Percentiles rank a stretch among this genome's conserved stretches.
Evolutionary conservation across 768 basidiomycete genomes (phyloP).

Genomic region (Cantharellus anzutake): DNA sequence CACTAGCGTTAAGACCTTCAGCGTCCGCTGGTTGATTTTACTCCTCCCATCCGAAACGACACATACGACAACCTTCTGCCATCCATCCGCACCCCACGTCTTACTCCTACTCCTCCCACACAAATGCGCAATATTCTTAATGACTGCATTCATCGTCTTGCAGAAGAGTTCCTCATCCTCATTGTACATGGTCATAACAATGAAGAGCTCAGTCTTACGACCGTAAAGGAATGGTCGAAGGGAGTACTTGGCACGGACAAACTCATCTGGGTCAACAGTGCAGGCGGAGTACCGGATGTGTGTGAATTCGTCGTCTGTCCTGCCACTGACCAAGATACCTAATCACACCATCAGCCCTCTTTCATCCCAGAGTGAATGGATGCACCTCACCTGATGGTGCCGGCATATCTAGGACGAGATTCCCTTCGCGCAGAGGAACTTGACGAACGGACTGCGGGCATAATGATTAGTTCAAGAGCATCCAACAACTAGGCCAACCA

Average conservation of each 20-base stretch:
- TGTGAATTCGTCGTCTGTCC: slow-evolving; percentile 49
- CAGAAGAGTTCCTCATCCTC: slow-evolving; percentile 69
- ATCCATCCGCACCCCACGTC: slow-evolving; percentile 74
- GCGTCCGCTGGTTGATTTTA: slow-evolving; percentile 78
- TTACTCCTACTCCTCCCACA: slow-evolving; percentile 51
- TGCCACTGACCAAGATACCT: slow-evolving; percentile 53
- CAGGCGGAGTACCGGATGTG: slow-evolving; percentile 81
- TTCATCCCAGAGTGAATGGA: no score
- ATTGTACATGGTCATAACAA: slow-evolving; percentile 95
- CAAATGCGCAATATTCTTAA: slow-evolving; percentile 71
- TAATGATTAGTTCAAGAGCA: neutral
- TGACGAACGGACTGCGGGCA: slow-evolving; percentile 37
- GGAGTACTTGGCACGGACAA: slow-evolving; percentile 57
- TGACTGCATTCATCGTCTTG: slow-evolving; percentile 77
- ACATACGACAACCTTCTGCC: slow-evolving; percentile 80
- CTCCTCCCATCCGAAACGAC: slow-evolving; percentile 69
- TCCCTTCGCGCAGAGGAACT: slow-evolving; percentile 64
- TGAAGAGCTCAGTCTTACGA: slow-evolving; percentile 78
- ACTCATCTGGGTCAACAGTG: slow-evolving; percentile 80
- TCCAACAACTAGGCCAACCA: neutral
- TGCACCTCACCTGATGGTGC: slow-evolving; percentile 31
- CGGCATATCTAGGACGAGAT: slow-evolving; percentile 65
- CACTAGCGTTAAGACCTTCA: slow-evolving; percentile 73
- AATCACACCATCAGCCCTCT: no score
- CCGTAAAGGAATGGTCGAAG: slow-evolving; percentile 61